These are phyloP conservation scores for Lachnellula suecica DNA, from an alignment of 2,329 filamentous ascomycete genomes.

Conservation along the genomic window DNA sequence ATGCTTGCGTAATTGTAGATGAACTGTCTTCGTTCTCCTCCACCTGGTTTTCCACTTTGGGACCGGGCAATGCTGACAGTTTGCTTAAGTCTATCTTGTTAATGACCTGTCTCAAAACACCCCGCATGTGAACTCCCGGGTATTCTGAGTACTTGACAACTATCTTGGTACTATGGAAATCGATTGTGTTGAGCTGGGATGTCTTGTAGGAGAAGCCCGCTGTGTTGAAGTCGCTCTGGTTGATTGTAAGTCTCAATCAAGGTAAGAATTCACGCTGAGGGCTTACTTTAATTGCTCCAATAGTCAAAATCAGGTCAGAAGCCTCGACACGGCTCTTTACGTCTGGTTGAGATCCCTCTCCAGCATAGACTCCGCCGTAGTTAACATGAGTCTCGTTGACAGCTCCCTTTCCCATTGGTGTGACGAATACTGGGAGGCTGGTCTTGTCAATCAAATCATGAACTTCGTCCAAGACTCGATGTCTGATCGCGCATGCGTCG, in stretches of 20 bases:
- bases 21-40: conserved; percentile 38
- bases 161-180: conserved; percentile 74
- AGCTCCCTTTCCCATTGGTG: conserved; percentile 85
- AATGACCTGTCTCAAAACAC: conserved; percentile 71
- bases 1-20: conserved; percentile 63
- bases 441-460: conserved; percentile 72
- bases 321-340: conserved; percentile 65
- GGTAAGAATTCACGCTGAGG: conserved; percentile 11
- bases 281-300: conserved; percentile 59
- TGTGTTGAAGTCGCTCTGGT: conserved; percentile 76
- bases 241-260: conserved; percentile 7
- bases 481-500: conserved; percentile 79
- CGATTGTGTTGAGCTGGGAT: conserved; percentile 74
- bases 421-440: conserved; percentile 78
- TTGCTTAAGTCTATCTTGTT: conserved; percentile 55
- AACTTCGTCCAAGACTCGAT: conserved; percentile 71
- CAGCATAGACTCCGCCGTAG: conserved; percentile 83
- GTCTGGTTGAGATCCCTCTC: conserved; percentile 67
- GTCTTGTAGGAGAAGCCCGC: conserved; percentile 80
- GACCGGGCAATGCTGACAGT: conserved; percentile 54
- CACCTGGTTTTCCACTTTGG: conserved; percentile 53
- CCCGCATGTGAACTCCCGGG: conserved; percentile 73
- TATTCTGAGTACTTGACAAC: conserved; percentile 78
- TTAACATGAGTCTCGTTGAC: conserved; percentile 74
- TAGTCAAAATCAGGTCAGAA: conserved; percentile 68